phyloP scores from a whole-genome alignment of 345 rosid genomes.

The Salix caprea region DNA sequence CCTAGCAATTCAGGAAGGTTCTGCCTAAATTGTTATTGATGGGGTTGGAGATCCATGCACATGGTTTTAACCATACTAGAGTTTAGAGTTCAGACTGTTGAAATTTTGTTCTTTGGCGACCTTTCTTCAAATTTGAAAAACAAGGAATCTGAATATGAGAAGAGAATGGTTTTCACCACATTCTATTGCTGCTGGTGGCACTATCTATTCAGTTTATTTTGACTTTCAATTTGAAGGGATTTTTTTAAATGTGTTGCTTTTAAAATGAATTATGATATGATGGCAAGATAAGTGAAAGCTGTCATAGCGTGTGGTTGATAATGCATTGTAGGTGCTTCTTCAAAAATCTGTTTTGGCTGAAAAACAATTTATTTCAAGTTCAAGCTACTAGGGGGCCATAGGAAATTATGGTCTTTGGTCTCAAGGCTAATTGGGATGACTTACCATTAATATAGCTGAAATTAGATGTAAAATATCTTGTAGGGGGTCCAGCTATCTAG shows the following conservation, averaged over 20 bases:
- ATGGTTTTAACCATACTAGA: neutral
- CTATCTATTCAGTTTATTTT: neutral
- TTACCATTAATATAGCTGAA: neutral
- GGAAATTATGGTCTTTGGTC: neutral
- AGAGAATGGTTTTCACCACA: neutral
- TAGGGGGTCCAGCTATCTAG: neutral
- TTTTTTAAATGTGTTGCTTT: neutral
- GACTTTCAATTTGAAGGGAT: neutral
- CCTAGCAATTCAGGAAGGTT: neutral
- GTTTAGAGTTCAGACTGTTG: too few relatives aligned
- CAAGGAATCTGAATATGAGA: neutral
- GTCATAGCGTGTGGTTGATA: neutral
- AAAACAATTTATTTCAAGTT: neutral
- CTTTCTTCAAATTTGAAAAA: neutral
- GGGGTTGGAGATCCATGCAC: neutral
- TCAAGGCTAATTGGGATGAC: neutral
- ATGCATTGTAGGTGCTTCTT: too few relatives aligned
- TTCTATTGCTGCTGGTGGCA: neutral
- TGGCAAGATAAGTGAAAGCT: neutral
- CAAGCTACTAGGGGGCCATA: neutral
- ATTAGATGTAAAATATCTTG: neutral
- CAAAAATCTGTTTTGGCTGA: neutral
- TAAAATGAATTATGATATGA: neutral
- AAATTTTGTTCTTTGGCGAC: neutral
- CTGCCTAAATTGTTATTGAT: neutral